phyloP scores from a whole-genome alignment of 371 early-diverging fungal species.

The Mortierella sp. region DNA sequence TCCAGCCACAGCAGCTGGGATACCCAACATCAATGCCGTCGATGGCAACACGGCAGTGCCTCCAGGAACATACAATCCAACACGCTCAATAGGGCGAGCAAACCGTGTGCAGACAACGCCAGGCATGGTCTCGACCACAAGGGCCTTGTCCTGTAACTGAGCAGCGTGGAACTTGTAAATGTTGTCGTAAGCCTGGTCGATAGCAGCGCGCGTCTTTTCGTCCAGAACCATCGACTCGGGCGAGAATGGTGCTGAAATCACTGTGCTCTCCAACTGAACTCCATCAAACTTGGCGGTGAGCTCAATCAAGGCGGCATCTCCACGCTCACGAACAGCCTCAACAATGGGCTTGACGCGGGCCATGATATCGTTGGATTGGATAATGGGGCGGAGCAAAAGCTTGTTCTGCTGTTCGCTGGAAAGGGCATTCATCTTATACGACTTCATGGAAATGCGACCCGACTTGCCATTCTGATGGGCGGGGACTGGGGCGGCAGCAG shows the following conservation, averaged over 20 bases:
- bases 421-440: conserved; percentile 64
- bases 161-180: conserved; percentile 95
- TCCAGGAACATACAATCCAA: conserved; percentile 98
- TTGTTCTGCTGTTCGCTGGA: conserved; percentile 63
- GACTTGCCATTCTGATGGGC: conserved; percentile 48
- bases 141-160: conserved; percentile 80
- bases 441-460: conserved; percentile 76
- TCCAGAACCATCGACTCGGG: conserved; percentile 76
- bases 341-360: conserved; percentile 93
- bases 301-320: conserved; percentile 89
- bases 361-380: conserved; percentile 89
- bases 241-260: conserved; percentile 90
- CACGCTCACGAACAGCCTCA: conserved; percentile 82
- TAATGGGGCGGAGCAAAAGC: conserved; percentile 92
- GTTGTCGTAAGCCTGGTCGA: conserved; percentile 95
- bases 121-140: conserved; percentile 96
- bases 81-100: conserved; percentile 93
- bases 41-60: conserved; percentile 98
- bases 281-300: conserved; percentile 93
- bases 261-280: conserved; percentile 77
- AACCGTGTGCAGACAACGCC: conserved; percentile 95
- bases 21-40: conserved; percentile 95
- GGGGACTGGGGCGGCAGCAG: conserved; percentile 45
- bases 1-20: conserved; percentile 98
- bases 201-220: conserved; percentile 81